Evolutionary conservation across 306 rosid species (phyloP).

Genomic region (Acacia crassicarpa): DNA sequence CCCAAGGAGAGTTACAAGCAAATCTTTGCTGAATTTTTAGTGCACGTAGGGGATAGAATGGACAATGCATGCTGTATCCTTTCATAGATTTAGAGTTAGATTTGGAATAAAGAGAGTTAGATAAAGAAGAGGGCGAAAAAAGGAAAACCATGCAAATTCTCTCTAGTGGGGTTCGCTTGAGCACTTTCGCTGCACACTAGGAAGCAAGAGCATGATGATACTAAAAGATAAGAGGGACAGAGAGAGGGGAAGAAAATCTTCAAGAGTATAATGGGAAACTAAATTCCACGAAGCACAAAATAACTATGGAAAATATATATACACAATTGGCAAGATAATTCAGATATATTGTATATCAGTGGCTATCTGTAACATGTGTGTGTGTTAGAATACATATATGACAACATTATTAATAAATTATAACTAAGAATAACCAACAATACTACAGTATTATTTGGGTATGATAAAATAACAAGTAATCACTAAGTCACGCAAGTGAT

Average conservation of each 20-base stretch:
- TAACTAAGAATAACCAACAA: background rate
- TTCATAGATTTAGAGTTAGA: constrained; percentile 65
- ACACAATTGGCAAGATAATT: constrained; percentile 5
- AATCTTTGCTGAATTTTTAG: background rate
- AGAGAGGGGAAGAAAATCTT: constrained; percentile 38
- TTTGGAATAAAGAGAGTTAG: constrained; percentile 75
- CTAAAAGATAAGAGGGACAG: constrained; percentile 30
- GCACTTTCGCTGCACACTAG: constrained; percentile 64
- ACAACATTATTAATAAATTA: background rate
- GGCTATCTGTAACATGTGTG: background rate
- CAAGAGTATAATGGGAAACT: constrained; percentile 44
- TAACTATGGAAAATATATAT: constrained; percentile 43
- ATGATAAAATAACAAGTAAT: background rate
- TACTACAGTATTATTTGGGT: background rate
- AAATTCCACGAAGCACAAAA: constrained; percentile 47
- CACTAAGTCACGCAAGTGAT: background rate
- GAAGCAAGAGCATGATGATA: constrained; percentile 48
- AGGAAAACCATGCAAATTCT: constrained; percentile 51
- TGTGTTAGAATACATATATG: background rate
- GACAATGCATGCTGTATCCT: constrained; percentile 23
- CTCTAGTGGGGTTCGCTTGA: constrained; percentile 59
- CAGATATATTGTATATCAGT: constrained; percentile 1
- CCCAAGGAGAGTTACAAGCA: background rate
- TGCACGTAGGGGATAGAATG: constrained; percentile 30
- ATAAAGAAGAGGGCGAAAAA: constrained; percentile 37